Conservation (phyloP, 2,329 filamentous ascomycete genomes). For the Sclerotinia glacialis region DNA sequence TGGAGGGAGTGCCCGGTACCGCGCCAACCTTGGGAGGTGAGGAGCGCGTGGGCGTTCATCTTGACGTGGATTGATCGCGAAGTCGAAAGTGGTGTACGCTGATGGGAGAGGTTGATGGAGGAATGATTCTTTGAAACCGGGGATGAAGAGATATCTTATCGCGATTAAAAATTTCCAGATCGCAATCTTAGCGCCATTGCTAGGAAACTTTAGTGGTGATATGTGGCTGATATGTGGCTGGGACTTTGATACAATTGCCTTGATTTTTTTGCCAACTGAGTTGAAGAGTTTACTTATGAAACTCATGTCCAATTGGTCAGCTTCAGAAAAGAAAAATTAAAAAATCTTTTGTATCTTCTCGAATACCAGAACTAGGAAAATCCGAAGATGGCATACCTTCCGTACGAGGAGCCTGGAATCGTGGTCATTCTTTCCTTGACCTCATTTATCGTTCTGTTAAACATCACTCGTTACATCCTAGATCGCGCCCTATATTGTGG, state of each 20-base stretch:
- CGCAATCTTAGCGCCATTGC: constrained; percentile 18
- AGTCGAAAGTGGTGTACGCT: background rate
- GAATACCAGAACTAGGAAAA: too few relatives aligned
- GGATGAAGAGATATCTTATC: constrained; percentile 22
- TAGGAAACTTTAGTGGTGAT: background rate
- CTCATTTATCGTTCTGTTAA: constrained; percentile 62
- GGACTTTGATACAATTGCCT: background rate
- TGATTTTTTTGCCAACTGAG: background rate
- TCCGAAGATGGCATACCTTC: constrained; percentile 39
- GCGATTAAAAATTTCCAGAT: constrained; percentile 18
- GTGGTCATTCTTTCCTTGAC: constrained; percentile 56
- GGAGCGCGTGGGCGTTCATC: constrained; percentile 83
- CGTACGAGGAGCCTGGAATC: constrained; percentile 64
- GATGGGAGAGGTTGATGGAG: background rate
- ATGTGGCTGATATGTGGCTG: background rate
- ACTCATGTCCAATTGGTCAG: background rate
- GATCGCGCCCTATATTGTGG: constrained; percentile 65
- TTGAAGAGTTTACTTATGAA: background rate
- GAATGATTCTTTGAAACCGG: background rate
- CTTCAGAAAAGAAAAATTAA: background rate
- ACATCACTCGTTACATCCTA: constrained; percentile 54
- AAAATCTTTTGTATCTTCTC: background rate
- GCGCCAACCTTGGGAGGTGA: constrained; percentile 85
- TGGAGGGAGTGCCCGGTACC: constrained; percentile 87
- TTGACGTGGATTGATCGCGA: constrained; percentile 8